Base-by-base conservation (phyloP, 805 yeast genomes). In the Myxozyma mucilagina region DNA sequence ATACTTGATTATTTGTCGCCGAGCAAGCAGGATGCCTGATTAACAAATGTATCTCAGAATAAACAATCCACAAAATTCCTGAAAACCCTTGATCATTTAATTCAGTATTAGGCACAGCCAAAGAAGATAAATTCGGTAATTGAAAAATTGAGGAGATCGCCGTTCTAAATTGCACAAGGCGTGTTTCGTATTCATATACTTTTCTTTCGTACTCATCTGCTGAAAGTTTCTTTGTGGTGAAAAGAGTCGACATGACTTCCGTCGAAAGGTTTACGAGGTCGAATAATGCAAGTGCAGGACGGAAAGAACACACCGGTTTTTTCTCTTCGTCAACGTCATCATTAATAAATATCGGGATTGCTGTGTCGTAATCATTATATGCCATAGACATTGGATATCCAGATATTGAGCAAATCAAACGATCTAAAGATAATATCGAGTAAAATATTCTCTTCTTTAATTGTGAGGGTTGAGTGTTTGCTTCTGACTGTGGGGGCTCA, bases 21-120 rank as follows among this genome's bases (percentile, higher is more conserved):
- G 62, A 56, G 29, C 59, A 65, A 5, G 64, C 60, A n/a, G 66
- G 66, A 42, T 63, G 66, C 14, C 66, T 57, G 36, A 63, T 59
- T 24, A 53, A 52, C 47, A 63, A 47, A 43, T 56, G 61, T 38
- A 60, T 53, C 52, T 63, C 64, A 39, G 38, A 47, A n/a, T 16
- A 45, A 11, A 61, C 41, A 32, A 63, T 47, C 61, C 64, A 60
- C 58, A 63, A 48, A 32, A 63, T 56, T 16, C 66, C 66, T 10
- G 66, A 61, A 43, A 43, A 60, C 29, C 61, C 53, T 43, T 60
- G 60, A 55, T 59, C 57, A 13, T 53, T 35, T 1, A 63, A 38
- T 20, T 56, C 64, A 3, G 56, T 52, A n/a, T 60, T 52, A 10
- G 45, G 4, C 29, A 24, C 29, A 24, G 29, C 29, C 29, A 24